Conservation (phyloP, 2,329 filamentous ascomycete species). For the Nemania serpens region DNA sequence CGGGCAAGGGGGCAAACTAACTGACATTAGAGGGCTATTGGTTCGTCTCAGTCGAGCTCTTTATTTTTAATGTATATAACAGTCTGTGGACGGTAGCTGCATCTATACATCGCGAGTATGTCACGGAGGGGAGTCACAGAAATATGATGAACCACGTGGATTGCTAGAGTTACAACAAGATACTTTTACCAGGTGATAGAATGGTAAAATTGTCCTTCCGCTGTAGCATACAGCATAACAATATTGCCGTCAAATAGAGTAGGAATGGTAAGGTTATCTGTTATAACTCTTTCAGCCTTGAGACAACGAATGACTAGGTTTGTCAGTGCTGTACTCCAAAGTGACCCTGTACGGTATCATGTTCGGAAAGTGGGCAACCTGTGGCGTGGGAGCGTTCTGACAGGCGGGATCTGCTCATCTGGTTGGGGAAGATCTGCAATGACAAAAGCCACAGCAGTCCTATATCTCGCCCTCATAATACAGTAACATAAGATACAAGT, state of each 20-base stretch:
- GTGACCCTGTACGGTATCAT: conserved; percentile 1
- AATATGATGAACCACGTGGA: neutral
- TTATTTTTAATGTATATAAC: conserved; percentile 26
- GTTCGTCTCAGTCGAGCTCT: conserved; percentile 6
- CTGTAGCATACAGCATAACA: neutral
- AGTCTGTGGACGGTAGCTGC: conserved; percentile 10
- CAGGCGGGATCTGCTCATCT: conserved; percentile 17
- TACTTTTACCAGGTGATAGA: neutral
- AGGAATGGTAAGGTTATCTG: neutral
- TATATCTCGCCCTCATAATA: neutral
- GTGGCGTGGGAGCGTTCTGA: conserved; percentile 16
- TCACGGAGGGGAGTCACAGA: neutral
- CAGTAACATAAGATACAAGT: neutral
- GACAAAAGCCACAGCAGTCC: neutral
- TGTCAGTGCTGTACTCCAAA: conserved; percentile 9
- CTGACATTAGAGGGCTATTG: conserved; percentile 18
- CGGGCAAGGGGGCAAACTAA: conserved; percentile 12
- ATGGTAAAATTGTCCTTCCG: neutral
- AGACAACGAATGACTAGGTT: neutral
- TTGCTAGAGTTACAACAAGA: neutral
- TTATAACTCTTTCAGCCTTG: neutral
- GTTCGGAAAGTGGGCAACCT: conserved; percentile 24
- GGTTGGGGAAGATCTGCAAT: conserved; percentile 15
- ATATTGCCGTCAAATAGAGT: neutral
- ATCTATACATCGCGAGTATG: conserved; percentile 13